Base-by-base conservation (phyloP, 1,284 basidiomycete genomes). In the Wolfiporia cocos region DNA sequence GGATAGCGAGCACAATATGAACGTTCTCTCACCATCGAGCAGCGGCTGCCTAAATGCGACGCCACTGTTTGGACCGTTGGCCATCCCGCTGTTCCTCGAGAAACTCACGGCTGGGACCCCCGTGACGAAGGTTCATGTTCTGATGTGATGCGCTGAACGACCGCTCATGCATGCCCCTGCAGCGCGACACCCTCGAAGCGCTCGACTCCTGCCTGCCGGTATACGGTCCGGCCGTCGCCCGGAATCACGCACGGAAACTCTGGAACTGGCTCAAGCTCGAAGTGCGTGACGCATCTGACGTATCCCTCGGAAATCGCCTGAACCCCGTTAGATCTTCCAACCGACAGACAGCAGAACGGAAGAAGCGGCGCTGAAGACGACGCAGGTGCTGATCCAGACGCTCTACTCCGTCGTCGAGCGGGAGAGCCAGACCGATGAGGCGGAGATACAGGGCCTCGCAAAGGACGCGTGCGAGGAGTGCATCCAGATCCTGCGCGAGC, bases 251-350 rank as follows among this genome's bases (percentile, higher is more conserved):
- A 0, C 71, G 71, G 2, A 86, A 91, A 48, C 64, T 96, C 18
- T 95, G 92, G 89, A 92, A 86, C 59, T 73, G 82, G 1, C 64
- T 96, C 24, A 93, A 90, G 57, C 73, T 95, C 15, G 93, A 96
- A 73, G 91, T 89, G 53, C 37, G 64, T n/a, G 19, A 14, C 22
- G 17, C 18, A 10, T 15, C 12, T 1, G 9, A 2, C 15, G 9
- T 9, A n/a, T 20, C n/a, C 11, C 6, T 19, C 14, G 3, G 9
- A 37, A 12, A 12, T 6, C n/a, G 22, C 23, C 19, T 19, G n/a
- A 12, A 26, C 17, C 30, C n/a, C 18, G 3, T 2, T 26, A 95
- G 91, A 86, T 96, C 22, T 88, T 95, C 61, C 92, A 95, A 70
- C 89, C 93, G 0, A 85, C 82, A 4, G 91, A 96, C 58, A 44